These are phyloP conservation scores for Metarhizium anisopliae DNA, from an alignment of 2,329 filamentous ascomycete species.

Conservation along the genomic window DNA sequence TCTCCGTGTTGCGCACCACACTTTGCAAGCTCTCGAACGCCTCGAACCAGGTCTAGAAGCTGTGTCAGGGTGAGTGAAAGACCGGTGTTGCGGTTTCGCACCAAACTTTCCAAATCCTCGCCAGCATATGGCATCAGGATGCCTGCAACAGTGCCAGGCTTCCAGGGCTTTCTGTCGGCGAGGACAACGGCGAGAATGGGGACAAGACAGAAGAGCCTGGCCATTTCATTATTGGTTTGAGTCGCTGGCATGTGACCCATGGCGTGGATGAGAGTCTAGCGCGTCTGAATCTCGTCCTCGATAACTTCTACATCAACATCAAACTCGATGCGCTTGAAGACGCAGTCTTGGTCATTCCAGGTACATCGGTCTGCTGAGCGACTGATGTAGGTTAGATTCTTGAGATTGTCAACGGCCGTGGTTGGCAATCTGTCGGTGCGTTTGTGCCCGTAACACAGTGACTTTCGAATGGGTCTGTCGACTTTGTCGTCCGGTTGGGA, in stretches of 20 bases:
- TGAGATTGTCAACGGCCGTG: conserved; percentile 3
- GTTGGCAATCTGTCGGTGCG: conserved; percentile 7
- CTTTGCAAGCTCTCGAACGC: neutral
- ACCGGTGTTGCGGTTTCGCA: no score
- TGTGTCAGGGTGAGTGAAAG: no score
- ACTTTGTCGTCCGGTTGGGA: conserved; percentile 2
- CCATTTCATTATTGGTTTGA: conserved; percentile 6
- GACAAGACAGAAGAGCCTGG: conserved; percentile 8
- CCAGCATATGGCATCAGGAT: no score
- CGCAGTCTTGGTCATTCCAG: conserved; percentile 7
- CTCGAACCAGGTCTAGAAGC: conserved; percentile 2
- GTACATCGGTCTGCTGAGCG: conserved; percentile 7
- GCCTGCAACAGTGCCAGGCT: no score
- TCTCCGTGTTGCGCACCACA: neutral
- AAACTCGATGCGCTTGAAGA: conserved; percentile 15
- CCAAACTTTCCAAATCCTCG: neutral
- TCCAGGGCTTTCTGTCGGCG: no score
- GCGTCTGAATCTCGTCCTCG: conserved; percentile 8
- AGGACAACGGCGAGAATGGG: neutral
- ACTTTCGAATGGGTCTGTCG: conserved; percentile 2
- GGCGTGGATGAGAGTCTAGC: conserved; percentile 8
- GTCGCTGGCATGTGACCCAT: neutral
- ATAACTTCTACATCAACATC: conserved; percentile 8
- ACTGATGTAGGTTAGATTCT: conserved; percentile 8
- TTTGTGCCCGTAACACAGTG: conserved; percentile 4